These are phyloP conservation scores for Borovskyia barvae DNA, from an alignment of 208 protist species.

Conservation along the genomic window DNA sequence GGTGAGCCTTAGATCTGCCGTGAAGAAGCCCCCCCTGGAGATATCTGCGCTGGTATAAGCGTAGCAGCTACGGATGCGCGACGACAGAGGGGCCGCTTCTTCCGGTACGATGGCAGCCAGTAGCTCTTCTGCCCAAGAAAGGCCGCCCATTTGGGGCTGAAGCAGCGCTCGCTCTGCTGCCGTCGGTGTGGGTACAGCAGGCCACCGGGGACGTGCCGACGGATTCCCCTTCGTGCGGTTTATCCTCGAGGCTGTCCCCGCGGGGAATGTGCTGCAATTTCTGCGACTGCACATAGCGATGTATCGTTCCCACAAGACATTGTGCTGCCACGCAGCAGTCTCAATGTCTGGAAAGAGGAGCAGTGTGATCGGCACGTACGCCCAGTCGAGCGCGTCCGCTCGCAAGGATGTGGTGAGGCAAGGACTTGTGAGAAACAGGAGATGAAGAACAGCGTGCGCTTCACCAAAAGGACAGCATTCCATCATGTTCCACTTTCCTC, in stretches of 20 bases:
- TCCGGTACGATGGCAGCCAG: conserved; percentile 6
- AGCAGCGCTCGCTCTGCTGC: neutral
- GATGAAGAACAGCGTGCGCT: conserved; percentile 11
- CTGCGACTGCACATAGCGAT: too few species aligned
- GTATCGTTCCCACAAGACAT: neutral
- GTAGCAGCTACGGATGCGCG: conserved; percentile 19
- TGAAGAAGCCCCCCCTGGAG: conserved; percentile 16
- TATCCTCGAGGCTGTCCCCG: too few species aligned
- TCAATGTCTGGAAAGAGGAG: conserved; percentile 5
- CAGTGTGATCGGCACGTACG: neutral
- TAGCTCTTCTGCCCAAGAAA: conserved; percentile 12
- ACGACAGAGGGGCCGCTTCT: neutral
- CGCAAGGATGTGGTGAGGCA: neutral
- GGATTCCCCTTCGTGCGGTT: too few species aligned
- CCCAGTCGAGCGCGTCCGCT: neutral
- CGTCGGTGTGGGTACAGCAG: neutral
- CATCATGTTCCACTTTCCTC: neutral
- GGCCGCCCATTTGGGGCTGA: neutral
- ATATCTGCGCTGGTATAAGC: conserved; percentile 15
- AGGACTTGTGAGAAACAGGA: neutral
- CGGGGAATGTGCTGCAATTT: too few species aligned
- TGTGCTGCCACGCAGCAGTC: neutral
- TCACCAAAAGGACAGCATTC: conserved; percentile 22
- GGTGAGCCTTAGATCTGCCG: neutral
- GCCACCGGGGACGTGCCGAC: neutral